Evolutionary conservation across 1,139 yeast species (phyloP).

Genomic region (Debaryomyces coudertii): DNA sequence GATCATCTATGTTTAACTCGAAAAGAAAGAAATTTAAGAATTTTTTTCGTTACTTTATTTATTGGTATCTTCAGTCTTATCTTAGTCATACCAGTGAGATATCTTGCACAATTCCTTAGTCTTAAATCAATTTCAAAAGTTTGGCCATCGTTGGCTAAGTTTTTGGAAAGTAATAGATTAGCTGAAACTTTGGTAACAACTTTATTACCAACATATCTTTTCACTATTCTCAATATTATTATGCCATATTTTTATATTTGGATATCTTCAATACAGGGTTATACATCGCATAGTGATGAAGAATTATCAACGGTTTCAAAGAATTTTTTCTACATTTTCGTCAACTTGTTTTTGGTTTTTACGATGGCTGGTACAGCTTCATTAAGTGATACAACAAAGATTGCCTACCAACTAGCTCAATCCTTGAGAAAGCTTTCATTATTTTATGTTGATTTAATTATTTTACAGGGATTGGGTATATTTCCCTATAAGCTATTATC

Average conservation of each 20-base stretch:
- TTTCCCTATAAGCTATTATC: slow-evolving; percentile 74
- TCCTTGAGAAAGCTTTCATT: slow-evolving; percentile 70
- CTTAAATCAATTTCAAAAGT: slow-evolving; percentile 66
- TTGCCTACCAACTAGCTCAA: slow-evolving; percentile 76
- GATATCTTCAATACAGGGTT: slow-evolving; percentile 72
- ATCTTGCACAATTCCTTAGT: slow-evolving; percentile 71
- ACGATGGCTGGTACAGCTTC: slow-evolving; percentile 80
- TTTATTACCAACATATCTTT: slow-evolving; percentile 73
- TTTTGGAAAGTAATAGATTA: slow-evolving; percentile 58
- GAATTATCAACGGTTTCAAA: slow-evolving; percentile 78
- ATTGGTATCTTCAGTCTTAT: slow-evolving; percentile 67
- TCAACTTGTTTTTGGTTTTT: slow-evolving; percentile 81
- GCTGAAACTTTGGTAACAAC: slow-evolving; percentile 73
- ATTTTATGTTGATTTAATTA: slow-evolving; percentile 80
- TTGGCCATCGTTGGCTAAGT: slow-evolving; percentile 73
- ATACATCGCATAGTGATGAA: slow-evolving; percentile 76
- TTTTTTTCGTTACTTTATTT: slow-evolving; percentile 62
- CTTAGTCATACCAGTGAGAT: slow-evolving; percentile 74
- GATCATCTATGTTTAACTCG: slow-evolving; percentile 66
- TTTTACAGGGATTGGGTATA: slow-evolving; percentile 83
- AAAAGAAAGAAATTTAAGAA: slow-evolving; percentile 56
- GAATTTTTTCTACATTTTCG: slow-evolving; percentile 82
- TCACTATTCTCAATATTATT: slow-evolving; percentile 70
- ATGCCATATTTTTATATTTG: slow-evolving; percentile 78
- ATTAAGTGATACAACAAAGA: slow-evolving; percentile 69